Evolutionary conservation across 805 yeast genomes (phyloP), one percentile per base, ranked within the genome.

Genomic region (Hanseniaspora mollemarum): DNA sequence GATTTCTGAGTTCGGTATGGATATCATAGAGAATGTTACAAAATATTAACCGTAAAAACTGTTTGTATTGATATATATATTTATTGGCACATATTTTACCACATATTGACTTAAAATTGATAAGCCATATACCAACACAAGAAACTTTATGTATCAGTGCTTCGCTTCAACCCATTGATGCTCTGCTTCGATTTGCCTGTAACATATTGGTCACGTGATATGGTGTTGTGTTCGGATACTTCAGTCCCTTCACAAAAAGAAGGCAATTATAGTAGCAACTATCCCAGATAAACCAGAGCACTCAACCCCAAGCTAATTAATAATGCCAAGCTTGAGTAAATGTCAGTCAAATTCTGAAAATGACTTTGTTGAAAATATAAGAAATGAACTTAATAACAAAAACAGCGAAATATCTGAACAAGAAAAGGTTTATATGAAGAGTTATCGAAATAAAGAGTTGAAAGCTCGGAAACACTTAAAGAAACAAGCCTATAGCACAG

Each of bases 1-100:
- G 64, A 82, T 92, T 36, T 70, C 73, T 32, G 68, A 74, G 26
- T 69, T 81, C 55, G 86, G 88, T 13, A 85, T 83, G 50, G 88
- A 82, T 54, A 64, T 84, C 53, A 71, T 77, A 19, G 51, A 48
- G 3, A 22, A 38, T 32, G 51, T 48, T 4, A 31, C 41, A 3
- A 38, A 31, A 22, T 38, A 46, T 18, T 38, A 25, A 24, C 3
- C 15, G 28, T 6, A n/a, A 9, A 25, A 21, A 21, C 2, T 10
- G 24, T 39, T 26, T 7, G 29, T 5, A 19, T 18, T 16, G 16
- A 43, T 43, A 31, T 43, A 22, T 43, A 19, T 43, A 8, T 45
- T 16, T n/a, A 19, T 13, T 3, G 36, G 8, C 13, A 24, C 37
- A 22, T 26, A 26, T 45, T 35, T n/a, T n/a, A n/a, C n/a, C n/a